Evolutionary conservation across 495 filamentous ascomycete species (phyloP).

Genomic region (Rusavskia elegans): DNA sequence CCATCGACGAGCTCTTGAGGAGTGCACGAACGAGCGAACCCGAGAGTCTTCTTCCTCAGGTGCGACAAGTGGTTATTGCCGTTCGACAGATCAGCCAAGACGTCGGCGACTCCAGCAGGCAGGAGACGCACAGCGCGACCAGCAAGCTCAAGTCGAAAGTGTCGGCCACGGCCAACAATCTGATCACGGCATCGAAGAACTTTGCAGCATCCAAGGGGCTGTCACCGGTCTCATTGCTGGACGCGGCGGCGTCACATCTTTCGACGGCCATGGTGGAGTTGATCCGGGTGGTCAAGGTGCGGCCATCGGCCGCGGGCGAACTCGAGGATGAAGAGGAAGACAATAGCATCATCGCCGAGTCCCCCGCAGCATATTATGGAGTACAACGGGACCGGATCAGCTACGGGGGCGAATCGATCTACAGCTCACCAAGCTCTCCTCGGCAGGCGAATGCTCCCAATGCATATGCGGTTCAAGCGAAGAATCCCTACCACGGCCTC

Average conservation of each 20-base stretch:
- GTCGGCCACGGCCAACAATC: constrained; percentile 82
- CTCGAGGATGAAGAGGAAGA: constrained; percentile 61
- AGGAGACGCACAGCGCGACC: constrained; percentile 31
- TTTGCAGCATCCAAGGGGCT: constrained; percentile 66
- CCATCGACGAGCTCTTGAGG: constrained; percentile 83
- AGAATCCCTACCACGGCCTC: constrained; percentile 8
- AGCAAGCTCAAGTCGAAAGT: constrained; percentile 61
- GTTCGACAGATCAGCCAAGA: constrained; percentile 71
- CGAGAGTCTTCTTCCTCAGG: constrained; percentile 52
- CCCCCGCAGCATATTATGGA: constrained; percentile 33
- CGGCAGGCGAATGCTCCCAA: constrained; percentile 1
- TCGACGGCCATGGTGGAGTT: constrained; percentile 74
- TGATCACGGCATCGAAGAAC: constrained; percentile 88
- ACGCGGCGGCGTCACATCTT: constrained; percentile 90
- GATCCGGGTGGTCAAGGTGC: constrained; percentile 67
- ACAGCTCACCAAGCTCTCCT: constrained; percentile 37
- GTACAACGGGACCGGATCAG: constrained; percentile 29
- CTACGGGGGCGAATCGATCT: constrained; percentile 30
- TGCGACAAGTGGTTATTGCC: constrained; percentile 66
- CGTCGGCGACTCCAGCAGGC: constrained; percentile 32
- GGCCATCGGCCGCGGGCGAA: constrained; percentile 55
- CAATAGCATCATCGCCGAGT: constrained; percentile 22
- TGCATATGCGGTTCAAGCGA: neutral
- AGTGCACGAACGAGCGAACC: constrained; percentile 58
- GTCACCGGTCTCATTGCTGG: constrained; percentile 85